Evolutionary conservation across 345 rosid genomes (phyloP), one percentile per base, ranked within the genome.

Genomic region (Brassica juncea): DNA sequence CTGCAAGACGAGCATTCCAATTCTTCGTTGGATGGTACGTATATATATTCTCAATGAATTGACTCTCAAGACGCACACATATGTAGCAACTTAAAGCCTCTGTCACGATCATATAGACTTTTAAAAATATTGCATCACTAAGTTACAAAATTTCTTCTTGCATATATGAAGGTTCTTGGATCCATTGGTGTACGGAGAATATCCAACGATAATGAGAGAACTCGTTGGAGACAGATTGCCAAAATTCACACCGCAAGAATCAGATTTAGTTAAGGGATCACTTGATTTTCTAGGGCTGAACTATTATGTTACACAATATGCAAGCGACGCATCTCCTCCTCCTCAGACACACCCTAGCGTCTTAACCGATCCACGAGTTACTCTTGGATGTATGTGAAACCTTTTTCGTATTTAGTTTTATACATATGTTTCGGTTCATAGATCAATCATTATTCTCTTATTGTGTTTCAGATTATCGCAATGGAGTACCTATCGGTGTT

Each of bases 221-320:
- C 15, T 34, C 3, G 59, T 81, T 3, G 80, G 77, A 59, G 63
- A 68, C 25, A 71, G 74, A 54, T 30, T 81, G 67, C 80, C 77
- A 4, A 54, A 6, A 47, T 81, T 57, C 64, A 55, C 70, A 19
- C 42, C 49, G 11, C 8, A 1, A 1, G 52, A 82, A 34, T 78
- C 82, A 2, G 74, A 34, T 16, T 23, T 82, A 23, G 60, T 77
- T 4, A 82, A 57, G 39, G 84, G 76, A 44, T 77, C 84, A 9
- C 64, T 82, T 32, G 84, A 82, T 69, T 82, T 77, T 57, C 63
- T 82, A 9, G 82, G 84, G 11, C 25, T 82, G 14, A 32, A 82
- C 66, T 77, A 82, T 42, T 82, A 77, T 49, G 30, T 70, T 60
- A 77, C 82, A 35, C 70, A 65, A 61, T 82, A 77, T 77, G 76